A percentile compares a stretch with the other conserved stretches of the same genome.
Evolutionary conservation across 805 yeast genomes (phyloP).

Genomic region (Hanseniaspora pseudoguilliermondii): DNA sequence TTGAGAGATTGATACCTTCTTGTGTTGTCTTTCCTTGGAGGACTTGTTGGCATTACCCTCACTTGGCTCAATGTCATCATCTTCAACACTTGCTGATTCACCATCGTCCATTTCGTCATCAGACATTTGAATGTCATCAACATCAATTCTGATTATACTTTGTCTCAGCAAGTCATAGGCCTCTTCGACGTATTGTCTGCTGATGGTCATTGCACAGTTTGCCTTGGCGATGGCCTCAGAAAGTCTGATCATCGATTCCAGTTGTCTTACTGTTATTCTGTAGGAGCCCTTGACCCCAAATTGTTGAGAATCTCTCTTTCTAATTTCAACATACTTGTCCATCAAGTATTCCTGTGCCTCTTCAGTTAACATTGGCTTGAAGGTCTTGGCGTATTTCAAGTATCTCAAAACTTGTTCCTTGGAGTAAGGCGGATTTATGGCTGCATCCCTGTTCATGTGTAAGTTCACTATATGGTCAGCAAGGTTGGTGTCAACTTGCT

Average conservation of each 20-base stretch:
- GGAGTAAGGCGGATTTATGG: conserved; percentile 76
- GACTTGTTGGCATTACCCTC: conserved; percentile 9
- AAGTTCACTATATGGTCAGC: conserved; percentile 87
- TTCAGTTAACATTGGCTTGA: conserved; percentile 75
- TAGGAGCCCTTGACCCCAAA: conserved; percentile 65
- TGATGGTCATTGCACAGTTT: conserved; percentile 78
- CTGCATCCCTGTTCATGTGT: conserved; percentile 82
- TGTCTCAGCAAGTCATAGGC: conserved; percentile 83
- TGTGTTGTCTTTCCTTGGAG: conserved; percentile 14
- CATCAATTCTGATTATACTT: conserved; percentile 85
- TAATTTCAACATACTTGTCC: conserved; percentile 65
- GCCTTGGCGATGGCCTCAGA: conserved; percentile 96
- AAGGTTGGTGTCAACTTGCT: conserved; percentile 72
- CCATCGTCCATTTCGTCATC: conserved; percentile 37
- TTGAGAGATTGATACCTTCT: conserved; percentile 51
- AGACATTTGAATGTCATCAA: conserved; percentile 78
- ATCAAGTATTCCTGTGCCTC: conserved; percentile 71
- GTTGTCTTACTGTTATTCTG: conserved; percentile 91
- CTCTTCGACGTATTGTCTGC: conserved; percentile 78
- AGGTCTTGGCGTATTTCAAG: conserved; percentile 82
- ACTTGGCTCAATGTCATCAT: conserved; percentile 13
- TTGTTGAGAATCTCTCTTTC: conserved; percentile 86
- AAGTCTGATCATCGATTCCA: conserved; percentile 84
- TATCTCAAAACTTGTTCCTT: conserved; percentile 82
- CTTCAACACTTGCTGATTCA: conserved; percentile 15